A percentile compares a stretch with the other conserved stretches of the same genome.
Conservation (phyloP, 768 basidiomycete species). For the Austroboletus eburneus region DNA sequence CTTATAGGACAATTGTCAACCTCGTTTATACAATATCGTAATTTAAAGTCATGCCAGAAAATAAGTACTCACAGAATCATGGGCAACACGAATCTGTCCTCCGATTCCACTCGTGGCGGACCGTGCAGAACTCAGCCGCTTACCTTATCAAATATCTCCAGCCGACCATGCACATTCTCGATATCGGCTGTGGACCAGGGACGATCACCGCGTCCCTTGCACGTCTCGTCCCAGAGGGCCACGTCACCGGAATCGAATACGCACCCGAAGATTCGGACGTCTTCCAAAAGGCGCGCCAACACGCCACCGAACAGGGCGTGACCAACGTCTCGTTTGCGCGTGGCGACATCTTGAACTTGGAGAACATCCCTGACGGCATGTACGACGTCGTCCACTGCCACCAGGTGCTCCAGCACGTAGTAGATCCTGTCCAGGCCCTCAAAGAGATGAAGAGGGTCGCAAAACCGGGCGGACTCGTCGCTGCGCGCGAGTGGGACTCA, state of each 20-base stretch:
- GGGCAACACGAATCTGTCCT: conserved; percentile 34
- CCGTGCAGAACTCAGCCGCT: conserved; percentile 39
- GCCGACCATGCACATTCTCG: conserved; percentile 41
- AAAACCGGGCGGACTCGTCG: conserved; percentile 44
- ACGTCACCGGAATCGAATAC: conserved; percentile 42
- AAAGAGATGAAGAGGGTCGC: conserved; percentile 47
- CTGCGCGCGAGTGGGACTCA: conserved; percentile 41
- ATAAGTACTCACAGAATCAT: conserved; percentile 12
- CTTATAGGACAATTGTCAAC: too few relatives aligned
- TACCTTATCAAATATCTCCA: conserved; percentile 37
- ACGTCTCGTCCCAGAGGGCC: conserved; percentile 35
- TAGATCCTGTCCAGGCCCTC: conserved; percentile 37
- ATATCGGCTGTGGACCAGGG: conserved; percentile 51
- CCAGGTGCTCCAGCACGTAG: conserved; percentile 47
- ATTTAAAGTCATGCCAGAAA: conserved; percentile 9
- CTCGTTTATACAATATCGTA: too few relatives aligned
- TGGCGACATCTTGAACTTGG: conserved; percentile 37
- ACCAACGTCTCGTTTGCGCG: conserved; percentile 37
- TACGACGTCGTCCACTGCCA: conserved; percentile 51
- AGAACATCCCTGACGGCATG: conserved; percentile 32
- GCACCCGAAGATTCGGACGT: conserved; percentile 23
- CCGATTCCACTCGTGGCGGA: conserved; percentile 35
- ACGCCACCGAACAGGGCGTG: conserved; percentile 26
- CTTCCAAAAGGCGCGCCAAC: conserved; percentile 32
- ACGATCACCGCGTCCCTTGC: conserved; percentile 47